A percentile compares a stretch with the other conserved stretches of the same genome.
Conservation (phyloP, 1,284 basidiomycete genomes). For the Malassezia dermatis region DNA sequence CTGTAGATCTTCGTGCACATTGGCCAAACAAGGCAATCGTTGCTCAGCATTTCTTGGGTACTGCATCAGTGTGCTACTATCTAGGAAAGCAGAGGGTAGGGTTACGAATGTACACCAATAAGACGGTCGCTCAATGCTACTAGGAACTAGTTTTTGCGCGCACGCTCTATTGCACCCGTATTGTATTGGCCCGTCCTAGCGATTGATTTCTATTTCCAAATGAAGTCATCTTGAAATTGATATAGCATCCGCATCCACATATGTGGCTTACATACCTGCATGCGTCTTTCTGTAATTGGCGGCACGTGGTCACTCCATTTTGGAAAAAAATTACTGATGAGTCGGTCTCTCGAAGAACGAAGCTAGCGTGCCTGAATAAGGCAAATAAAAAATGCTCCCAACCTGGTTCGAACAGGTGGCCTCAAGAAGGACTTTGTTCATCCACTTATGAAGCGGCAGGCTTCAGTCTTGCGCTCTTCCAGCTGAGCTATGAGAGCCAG, state of each 20-base stretch:
- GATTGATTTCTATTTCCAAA: background rate
- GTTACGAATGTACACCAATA: background rate
- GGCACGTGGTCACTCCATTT: too few species aligned
- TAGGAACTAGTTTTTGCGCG: background rate
- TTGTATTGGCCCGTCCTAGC: background rate
- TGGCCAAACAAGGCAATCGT: background rate
- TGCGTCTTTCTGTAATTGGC: too few species aligned
- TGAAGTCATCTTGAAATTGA: background rate
- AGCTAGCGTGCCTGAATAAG: too few species aligned
- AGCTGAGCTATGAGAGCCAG: slow-evolving; percentile 19
- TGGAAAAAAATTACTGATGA: too few species aligned
- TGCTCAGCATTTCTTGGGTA: background rate
- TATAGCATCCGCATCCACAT: background rate
- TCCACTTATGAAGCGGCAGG: slow-evolving; percentile 10
- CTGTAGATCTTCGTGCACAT: background rate
- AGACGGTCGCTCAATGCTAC: background rate
- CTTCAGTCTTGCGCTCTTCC: slow-evolving; percentile 22
- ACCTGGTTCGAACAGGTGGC: slow-evolving; percentile 22
- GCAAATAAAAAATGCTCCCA: slow-evolving; percentile 19
- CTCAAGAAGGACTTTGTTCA: slow-evolving; percentile 17
- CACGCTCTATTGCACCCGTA: too few species aligned
- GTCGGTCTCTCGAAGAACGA: too few species aligned
- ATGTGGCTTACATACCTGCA: background rate
- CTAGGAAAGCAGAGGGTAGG: background rate
- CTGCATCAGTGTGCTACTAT: background rate